Conservation (phyloP, 257 asterid species). For the Plantago elongata region DNA sequence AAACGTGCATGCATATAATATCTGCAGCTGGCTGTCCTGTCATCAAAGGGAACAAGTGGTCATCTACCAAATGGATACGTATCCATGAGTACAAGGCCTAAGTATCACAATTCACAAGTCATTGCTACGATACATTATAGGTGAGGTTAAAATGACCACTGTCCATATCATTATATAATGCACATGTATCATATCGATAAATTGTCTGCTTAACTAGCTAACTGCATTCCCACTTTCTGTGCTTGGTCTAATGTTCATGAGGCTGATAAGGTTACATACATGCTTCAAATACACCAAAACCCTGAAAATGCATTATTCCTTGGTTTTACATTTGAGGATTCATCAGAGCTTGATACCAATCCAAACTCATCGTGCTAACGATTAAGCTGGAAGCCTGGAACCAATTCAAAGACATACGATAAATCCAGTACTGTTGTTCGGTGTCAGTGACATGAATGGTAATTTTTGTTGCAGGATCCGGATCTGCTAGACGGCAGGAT, state of each 20-base stretch:
- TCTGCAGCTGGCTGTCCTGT: slow-evolving; percentile 83
- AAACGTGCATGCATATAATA: slow-evolving; percentile 17
- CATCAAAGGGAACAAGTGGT: slow-evolving; percentile 94
- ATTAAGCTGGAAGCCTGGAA: too few relatives aligned
- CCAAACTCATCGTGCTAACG: not conserved
- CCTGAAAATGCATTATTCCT: too few relatives aligned
- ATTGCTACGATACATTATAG: slow-evolving; percentile 14
- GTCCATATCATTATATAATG: slow-evolving; percentile 9
- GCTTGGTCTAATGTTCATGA: too few relatives aligned
- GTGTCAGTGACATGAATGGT: not conserved
- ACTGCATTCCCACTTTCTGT: too few relatives aligned
- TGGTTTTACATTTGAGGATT: too few relatives aligned
- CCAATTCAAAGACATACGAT: too few relatives aligned
- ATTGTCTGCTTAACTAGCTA: not conserved
- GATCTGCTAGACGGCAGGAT: not conserved
- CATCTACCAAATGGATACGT: slow-evolving; percentile 95
- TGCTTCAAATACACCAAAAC: too few relatives aligned
- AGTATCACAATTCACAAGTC: not conserved
- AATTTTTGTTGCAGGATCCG: slow-evolving; percentile 24
- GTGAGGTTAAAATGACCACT: slow-evolving; percentile 33
- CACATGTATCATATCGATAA: not conserved
- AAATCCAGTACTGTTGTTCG: not conserved
- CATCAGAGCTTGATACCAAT: too few relatives aligned
- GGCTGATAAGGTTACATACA: too few relatives aligned
- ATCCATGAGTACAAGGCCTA: slow-evolving; percentile 65